phyloP scores from a whole-genome alignment of 73 alveolate genomes.

The Symbiodinium natans region DNA sequence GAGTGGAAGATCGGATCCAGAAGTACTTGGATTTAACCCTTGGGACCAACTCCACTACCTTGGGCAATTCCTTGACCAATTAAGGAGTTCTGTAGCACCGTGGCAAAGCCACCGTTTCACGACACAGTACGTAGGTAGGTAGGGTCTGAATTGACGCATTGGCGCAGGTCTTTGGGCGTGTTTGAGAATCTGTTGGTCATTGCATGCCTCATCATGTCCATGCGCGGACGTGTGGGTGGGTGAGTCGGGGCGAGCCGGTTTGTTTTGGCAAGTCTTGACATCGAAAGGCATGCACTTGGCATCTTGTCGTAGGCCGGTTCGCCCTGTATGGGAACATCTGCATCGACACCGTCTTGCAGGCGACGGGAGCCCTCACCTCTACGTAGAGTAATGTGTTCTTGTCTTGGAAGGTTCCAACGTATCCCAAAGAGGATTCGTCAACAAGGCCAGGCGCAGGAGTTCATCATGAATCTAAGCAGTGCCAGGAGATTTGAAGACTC shows the following conservation, averaged over 20 bases:
- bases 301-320: not conserved
- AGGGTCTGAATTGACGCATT: not conserved
- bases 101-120: constrained; percentile 14
- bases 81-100: not conserved
- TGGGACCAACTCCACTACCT: not conserved
- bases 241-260: no score
- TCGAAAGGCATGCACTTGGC: no score
- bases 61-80: not conserved
- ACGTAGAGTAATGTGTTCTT: no score
- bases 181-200: no score
- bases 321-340: not conserved
- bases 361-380: no score
- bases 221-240: no score
- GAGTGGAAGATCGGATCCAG: constrained; percentile 6
- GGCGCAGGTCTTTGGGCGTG: no score
- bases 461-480: no score
- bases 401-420: not conserved
- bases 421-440: constrained; percentile 15
- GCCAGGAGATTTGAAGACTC: no score
- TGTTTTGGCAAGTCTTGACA: no score
- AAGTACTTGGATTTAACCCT: not conserved
- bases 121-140: not conserved
- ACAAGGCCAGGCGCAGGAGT: not conserved
- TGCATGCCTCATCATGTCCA: no score
- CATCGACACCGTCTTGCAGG: not conserved